Percentiles rank a stretch among this genome's conserved stretches.
Evolutionary conservation across 129 eudicot species (phyloP).

Genomic region (Pittosporum tobira): DNA sequence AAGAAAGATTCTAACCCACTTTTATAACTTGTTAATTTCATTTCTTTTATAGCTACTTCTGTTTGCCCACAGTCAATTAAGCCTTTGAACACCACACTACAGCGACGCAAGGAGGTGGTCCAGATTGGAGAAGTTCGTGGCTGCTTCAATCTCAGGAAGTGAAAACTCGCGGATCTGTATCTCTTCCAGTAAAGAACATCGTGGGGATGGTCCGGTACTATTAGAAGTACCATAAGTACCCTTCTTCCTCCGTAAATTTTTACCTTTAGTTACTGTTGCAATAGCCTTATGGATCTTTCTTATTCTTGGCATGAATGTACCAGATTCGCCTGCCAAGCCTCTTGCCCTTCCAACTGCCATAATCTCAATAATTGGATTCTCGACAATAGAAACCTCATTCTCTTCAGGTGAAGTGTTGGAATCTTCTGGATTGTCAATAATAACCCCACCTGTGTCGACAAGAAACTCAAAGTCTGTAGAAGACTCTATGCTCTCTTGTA

Average conservation of each 20-base stretch:
- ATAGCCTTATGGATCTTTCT: not conserved
- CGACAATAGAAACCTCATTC: no score
- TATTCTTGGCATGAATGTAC: no score
- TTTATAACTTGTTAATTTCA: slow-evolving; percentile 27
- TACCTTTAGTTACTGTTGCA: not conserved
- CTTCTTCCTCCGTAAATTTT: not conserved
- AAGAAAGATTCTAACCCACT: slow-evolving; percentile 22
- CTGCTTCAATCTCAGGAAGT: slow-evolving; percentile 21
- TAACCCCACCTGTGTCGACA: no score
- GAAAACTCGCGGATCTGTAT: slow-evolving; percentile 18
- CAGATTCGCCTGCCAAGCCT: no score
- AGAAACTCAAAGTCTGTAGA: no score
- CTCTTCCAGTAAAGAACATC: not conserved
- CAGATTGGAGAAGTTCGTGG: slow-evolving; percentile 25
- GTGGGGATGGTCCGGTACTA: not conserved
- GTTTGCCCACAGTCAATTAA: slow-evolving; percentile 14
- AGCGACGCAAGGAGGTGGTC: slow-evolving; percentile 24
- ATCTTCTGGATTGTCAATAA: no score
- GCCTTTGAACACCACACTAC: slow-evolving; percentile 40
- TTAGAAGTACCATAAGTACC: not conserved
- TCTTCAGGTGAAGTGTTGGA: no score
- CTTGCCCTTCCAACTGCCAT: no score
- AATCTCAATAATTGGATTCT: no score
- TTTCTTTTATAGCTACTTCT: slow-evolving; percentile 36
- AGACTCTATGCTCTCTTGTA: no score